Percentiles rank a stretch among this genome's conserved stretches.
Evolutionary conservation across 805 yeast species (phyloP).

Genomic region (Cyberlindnera saturnus): DNA sequence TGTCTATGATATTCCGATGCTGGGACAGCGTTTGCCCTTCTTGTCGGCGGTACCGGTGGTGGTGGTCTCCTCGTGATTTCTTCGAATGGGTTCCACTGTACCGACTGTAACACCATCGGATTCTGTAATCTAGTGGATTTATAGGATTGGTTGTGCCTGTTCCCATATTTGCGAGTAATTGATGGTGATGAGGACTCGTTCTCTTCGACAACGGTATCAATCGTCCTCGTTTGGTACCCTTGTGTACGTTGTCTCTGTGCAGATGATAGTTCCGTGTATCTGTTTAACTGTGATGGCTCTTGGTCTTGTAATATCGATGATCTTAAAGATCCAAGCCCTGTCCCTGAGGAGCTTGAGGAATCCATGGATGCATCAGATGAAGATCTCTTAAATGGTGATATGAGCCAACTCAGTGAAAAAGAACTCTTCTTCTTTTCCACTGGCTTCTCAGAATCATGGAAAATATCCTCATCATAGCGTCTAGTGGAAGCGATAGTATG

Average conservation of each 20-base stretch:
- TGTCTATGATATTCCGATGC: slow-evolving; percentile 12
- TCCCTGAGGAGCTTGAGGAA: background rate
- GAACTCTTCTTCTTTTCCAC: background rate
- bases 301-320: slow-evolving; percentile 15
- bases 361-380: background rate
- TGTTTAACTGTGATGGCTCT: background rate
- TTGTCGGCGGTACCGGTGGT: slow-evolving; percentile 20
- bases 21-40: slow-evolving; percentile 7
- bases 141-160: background rate
- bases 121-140: slow-evolving; percentile 6
- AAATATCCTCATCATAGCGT: slow-evolving; percentile 12
- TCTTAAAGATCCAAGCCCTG: slow-evolving; percentile 8
- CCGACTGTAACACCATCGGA: slow-evolving; percentile 7
- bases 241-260: background rate
- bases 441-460: slow-evolving; percentile 1
- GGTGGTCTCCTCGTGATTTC: slow-evolving; percentile 7
- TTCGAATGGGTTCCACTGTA: slow-evolving; percentile 16
- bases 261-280: background rate
- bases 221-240: slow-evolving; percentile 8
- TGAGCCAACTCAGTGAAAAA: background rate
- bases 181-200: slow-evolving; percentile 12
- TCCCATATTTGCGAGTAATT: background rate
- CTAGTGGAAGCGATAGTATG: slow-evolving; percentile 23
- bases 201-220: slow-evolving; percentile 25
- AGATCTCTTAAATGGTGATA: background rate